These are phyloP conservation scores for Zygnema circumcarinatum DNA, from an alignment of 139 green algal species.

Conservation along the genomic window DNA sequence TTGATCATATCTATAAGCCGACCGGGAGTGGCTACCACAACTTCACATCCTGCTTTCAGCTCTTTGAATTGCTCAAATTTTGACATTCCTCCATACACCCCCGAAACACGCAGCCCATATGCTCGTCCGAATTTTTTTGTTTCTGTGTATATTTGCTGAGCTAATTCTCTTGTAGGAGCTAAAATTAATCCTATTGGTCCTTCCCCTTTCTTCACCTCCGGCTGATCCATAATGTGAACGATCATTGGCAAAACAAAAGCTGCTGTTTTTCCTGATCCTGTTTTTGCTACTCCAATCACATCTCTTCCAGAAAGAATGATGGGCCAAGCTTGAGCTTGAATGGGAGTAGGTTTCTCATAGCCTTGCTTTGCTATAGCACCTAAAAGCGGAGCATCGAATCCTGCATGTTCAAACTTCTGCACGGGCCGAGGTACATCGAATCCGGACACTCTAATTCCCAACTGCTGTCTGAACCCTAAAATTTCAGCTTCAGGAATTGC, in stretches of 20 bases:
- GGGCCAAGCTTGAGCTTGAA: constrained; percentile 93
- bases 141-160: constrained; percentile 86
- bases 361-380: constrained; percentile 77
- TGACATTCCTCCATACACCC: constrained; percentile 86
- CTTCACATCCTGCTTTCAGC: constrained; percentile 79
- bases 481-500: constrained; percentile 73
- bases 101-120: constrained; percentile 49
- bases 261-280: constrained; percentile 95
- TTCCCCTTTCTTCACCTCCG: constrained; percentile 65
- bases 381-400: constrained; percentile 78
- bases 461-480: constrained; percentile 68
- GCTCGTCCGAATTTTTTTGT: constrained; percentile 64
- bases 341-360: constrained; percentile 87
- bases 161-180: constrained; percentile 89
- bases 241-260: constrained; percentile 97
- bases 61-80: constrained; percentile 96
- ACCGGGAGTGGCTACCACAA: constrained; percentile 87
- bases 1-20: constrained; percentile 64
- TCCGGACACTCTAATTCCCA: constrained; percentile 82
- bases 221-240: constrained; percentile 93
- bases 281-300: constrained; percentile 98
- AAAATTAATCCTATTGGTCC: constrained; percentile 88
- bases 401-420: constrained; percentile 72
- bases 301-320: constrained; percentile 95
- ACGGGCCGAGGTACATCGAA: constrained; percentile 85